Evolutionary conservation across 805 yeast species (phyloP).

Genomic region (Saccharomycopsis synnaedendra): DNA sequence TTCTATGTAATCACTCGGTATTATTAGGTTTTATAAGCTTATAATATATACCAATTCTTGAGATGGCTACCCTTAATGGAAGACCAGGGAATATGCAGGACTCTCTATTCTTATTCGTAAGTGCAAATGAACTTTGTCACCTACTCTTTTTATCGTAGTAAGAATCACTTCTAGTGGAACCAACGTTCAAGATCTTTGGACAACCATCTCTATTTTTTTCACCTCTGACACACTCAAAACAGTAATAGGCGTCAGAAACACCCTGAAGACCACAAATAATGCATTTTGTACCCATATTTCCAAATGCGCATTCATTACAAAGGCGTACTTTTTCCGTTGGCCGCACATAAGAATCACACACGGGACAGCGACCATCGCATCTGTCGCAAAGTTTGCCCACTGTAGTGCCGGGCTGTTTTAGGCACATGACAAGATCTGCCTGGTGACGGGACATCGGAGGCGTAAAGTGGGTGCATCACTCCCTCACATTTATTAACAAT

Average conservation of each 20-base stretch:
- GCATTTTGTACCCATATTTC: constrained; percentile 52
- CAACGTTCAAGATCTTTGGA: constrained; percentile 73
- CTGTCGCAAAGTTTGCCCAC: constrained; percentile 66
- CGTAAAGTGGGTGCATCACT: not conserved
- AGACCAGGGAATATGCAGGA: too few relatives aligned
- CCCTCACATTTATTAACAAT: not conserved
- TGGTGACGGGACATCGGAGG: constrained; percentile 82
- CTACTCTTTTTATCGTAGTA: constrained; percentile 42
- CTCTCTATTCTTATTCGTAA: too few relatives aligned
- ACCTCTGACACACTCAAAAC: constrained; percentile 68
- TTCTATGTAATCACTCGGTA: too few relatives aligned
- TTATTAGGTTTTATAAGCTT: too few relatives aligned
- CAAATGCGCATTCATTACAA: constrained; percentile 81
- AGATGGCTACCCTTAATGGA: too few relatives aligned
- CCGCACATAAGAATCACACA: constrained; percentile 76
- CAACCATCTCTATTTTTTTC: constrained; percentile 90
- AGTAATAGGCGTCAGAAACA: constrained; percentile 64
- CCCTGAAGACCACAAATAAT: constrained; percentile 64
- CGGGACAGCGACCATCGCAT: constrained; percentile 89
- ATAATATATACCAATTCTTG: too few relatives aligned
- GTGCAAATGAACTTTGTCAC: too few relatives aligned
- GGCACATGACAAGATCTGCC: constrained; percentile 70
- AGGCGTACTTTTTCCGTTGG: constrained; percentile 56
- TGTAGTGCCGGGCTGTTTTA: constrained; percentile 71
- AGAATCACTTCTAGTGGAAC: constrained; percentile 60